Evolutionary conservation across 2,329 filamentous ascomycete species (phyloP).

Genomic region (Exserohilum rostratum): DNA sequence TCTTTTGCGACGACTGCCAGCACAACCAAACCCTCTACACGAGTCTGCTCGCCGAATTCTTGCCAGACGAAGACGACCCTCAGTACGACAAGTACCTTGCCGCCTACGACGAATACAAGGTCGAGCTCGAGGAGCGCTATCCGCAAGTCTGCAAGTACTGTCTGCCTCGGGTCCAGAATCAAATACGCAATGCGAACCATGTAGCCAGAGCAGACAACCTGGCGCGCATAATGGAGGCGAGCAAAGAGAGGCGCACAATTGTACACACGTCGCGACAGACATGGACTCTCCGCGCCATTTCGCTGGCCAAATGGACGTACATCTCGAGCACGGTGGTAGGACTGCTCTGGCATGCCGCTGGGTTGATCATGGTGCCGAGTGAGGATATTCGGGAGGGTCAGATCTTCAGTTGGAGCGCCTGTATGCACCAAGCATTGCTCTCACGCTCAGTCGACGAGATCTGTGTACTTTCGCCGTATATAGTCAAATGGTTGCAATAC

Average conservation of each 20-base stretch:
- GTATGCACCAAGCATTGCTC: constrained; percentile 29
- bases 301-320: constrained; percentile 51
- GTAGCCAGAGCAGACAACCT: constrained; percentile 83
- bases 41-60: constrained; percentile 77
- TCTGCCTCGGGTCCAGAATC: constrained; percentile 72
- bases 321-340: constrained; percentile 48
- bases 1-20: constrained; percentile 78
- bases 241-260: constrained; percentile 33
- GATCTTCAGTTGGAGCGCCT: constrained; percentile 22
- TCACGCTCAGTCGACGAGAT: constrained; percentile 24
- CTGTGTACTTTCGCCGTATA: constrained; percentile 36
- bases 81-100: constrained; percentile 72
- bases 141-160: constrained; percentile 87
- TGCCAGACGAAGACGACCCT: constrained; percentile 69
- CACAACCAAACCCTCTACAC: constrained; percentile 88
- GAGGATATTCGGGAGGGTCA: constrained; percentile 8
- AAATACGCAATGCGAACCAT: constrained; percentile 75
- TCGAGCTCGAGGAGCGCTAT: constrained; percentile 78
- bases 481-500: constrained; percentile 24
- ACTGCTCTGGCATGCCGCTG: constrained; percentile 45
- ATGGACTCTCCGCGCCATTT: constrained; percentile 54
- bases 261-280: constrained; percentile 46
- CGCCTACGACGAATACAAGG: constrained; percentile 72
- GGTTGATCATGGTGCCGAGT: constrained; percentile 25
- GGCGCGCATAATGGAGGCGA: constrained; percentile 73